A percentile compares a stretch with the other conserved stretches of the same genome.
phyloP scores from a whole-genome alignment of 148 eudicot species.

The Arctostaphylos glauca region DNA sequence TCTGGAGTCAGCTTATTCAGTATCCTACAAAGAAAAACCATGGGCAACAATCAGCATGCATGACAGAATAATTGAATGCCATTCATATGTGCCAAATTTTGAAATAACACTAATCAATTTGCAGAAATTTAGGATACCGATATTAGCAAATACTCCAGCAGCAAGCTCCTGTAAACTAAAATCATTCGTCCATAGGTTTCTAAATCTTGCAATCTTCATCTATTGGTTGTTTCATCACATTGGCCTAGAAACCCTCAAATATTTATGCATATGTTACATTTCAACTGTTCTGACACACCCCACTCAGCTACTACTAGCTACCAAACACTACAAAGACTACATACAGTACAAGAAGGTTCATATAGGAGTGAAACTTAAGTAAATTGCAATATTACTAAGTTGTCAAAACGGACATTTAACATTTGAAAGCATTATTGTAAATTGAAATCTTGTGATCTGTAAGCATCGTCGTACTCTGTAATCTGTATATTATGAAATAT shows the following conservation, averaged over 20 bases:
- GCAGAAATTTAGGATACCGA: no score
- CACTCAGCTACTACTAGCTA: not conserved
- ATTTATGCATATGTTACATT: no score
- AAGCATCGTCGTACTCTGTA: no score
- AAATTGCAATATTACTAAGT: not conserved
- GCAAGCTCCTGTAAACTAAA: no score
- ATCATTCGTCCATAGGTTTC: not conserved
- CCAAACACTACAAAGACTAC: not conserved
- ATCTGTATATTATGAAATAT: not conserved
- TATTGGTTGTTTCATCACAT: not conserved
- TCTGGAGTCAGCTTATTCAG: conserved; percentile 91
- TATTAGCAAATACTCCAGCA: no score
- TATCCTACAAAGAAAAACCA: conserved; percentile 47
- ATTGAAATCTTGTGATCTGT: no score
- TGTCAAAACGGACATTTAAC: no score
- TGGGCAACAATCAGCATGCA: not conserved
- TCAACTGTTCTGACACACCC: not conserved
- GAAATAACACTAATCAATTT: not conserved
- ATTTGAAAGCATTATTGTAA: no score
- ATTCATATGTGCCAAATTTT: not conserved
- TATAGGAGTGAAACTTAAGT: not conserved
- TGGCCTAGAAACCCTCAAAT: not conserved
- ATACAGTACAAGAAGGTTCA: not conserved
- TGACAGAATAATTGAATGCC: not conserved
- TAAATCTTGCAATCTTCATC: not conserved